Percentiles rank a stretch among this genome's conserved stretches.
Evolutionary conservation across 73 alveolate species (phyloP).

Genomic region (Effrenium voratum): DNA sequence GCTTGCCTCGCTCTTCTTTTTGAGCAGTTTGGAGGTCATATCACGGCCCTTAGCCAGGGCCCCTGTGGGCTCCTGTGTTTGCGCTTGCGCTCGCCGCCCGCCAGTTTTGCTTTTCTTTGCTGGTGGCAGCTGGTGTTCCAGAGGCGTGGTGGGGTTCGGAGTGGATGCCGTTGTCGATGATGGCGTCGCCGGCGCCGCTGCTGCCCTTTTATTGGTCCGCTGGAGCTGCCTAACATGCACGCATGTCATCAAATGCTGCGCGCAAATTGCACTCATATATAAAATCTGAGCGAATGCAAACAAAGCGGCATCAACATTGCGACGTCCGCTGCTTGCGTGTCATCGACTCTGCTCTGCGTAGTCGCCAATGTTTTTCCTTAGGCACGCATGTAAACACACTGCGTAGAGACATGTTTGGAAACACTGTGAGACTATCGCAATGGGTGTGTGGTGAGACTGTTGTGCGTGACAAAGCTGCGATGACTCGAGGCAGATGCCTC

Average conservation of each 20-base stretch:
- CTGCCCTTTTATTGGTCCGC: not conserved
- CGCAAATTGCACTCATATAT: not conserved
- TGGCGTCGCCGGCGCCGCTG: not conserved
- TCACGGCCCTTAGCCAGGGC: slow-evolving; percentile 8
- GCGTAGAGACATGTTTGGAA: not conserved
- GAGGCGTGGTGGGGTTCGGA: not conserved
- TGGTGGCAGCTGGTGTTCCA: not conserved
- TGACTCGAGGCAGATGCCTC: not conserved
- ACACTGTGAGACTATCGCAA: not conserved
- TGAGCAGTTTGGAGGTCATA: not conserved
- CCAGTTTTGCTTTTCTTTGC: not conserved
- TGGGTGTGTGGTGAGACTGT: not conserved
- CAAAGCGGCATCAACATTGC: not conserved
- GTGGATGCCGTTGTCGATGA: not conserved
- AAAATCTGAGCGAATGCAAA: not conserved
- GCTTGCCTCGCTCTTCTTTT: slow-evolving; percentile 4
- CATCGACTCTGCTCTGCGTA: too few relatives aligned
- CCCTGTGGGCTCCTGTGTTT: not conserved
- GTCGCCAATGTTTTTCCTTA: not conserved
- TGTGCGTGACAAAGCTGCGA: not conserved
- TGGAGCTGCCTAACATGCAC: not conserved
- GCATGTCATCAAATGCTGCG: not conserved
- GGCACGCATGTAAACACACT: not conserved
- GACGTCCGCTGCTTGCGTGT: not conserved
- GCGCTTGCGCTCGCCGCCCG: not conserved